These are phyloP conservation scores for Colletotrichum karsti DNA, from an alignment of 2,329 filamentous ascomycete genomes.

Conservation along the genomic window DNA sequence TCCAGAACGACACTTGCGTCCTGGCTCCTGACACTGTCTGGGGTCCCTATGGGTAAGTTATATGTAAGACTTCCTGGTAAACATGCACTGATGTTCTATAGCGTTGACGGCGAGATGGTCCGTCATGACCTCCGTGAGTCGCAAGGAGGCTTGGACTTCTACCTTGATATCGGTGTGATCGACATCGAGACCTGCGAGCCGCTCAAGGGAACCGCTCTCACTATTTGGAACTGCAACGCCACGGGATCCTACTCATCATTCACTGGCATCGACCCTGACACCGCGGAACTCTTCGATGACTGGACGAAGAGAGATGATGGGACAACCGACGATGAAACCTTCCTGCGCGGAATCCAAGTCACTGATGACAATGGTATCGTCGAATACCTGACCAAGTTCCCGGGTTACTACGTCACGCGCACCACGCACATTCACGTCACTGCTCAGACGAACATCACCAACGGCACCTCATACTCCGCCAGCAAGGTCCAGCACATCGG, in stretches of 20 bases:
- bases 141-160: constrained; percentile 8
- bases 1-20: constrained; percentile 47
- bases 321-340: constrained; percentile 38
- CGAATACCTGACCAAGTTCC: constrained; percentile 52
- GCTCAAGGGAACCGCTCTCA: neutral
- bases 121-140: constrained; percentile 14
- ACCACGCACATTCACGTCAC: constrained; percentile 57
- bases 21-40: constrained; percentile 54
- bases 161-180: constrained; percentile 18
- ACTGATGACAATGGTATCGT: constrained; percentile 52
- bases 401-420: constrained; percentile 53
- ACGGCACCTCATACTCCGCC: constrained; percentile 35
- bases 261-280: constrained; percentile 4
- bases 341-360: constrained; percentile 46
- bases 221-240: constrained; percentile 13
- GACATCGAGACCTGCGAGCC: constrained; percentile 25
- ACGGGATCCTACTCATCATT: constrained; percentile 19
- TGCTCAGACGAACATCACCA: constrained; percentile 38
- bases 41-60: constrained; percentile 52
- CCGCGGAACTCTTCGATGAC: neutral
- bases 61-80: neutral
- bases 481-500: constrained; percentile 5
- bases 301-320: neutral
- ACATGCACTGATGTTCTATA: neutral
- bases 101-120: constrained; percentile 10